phyloP scores from a whole-genome alignment of 805 yeast species.

The Sugiyamaella qingdaonensis region DNA sequence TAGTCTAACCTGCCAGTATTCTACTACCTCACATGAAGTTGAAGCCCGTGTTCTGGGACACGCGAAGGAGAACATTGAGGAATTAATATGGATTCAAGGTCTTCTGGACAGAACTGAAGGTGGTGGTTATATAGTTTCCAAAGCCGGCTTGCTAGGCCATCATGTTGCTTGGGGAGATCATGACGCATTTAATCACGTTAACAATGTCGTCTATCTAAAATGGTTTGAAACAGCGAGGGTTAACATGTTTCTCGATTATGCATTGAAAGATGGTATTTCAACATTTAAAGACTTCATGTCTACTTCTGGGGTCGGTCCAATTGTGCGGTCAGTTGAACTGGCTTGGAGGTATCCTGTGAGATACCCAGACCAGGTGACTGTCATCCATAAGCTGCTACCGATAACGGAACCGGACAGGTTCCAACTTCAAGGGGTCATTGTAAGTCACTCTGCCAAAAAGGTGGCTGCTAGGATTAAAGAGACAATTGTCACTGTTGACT shows the following conservation, averaged over 20 bases:
- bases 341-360: conserved; percentile 32
- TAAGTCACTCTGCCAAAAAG: conserved; percentile 29
- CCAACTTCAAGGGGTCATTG: conserved; percentile 26
- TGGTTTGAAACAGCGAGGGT: conserved; percentile 33
- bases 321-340: conserved; percentile 29
- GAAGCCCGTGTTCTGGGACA: background rate
- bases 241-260: conserved; percentile 21
- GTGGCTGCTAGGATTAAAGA: conserved; percentile 33
- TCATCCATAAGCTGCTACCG: conserved; percentile 27
- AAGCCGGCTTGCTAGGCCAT: conserved; percentile 22
- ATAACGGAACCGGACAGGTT: conserved; percentile 27
- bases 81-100: conserved; percentile 22
- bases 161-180: conserved; percentile 28
- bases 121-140: conserved; percentile 20
- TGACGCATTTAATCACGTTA: conserved; percentile 32
- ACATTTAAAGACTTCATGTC: conserved; percentile 22
- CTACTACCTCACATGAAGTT: background rate
- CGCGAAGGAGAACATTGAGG: background rate
- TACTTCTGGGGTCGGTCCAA: conserved; percentile 28
- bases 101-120: conserved; percentile 23
- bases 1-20: too few species aligned
- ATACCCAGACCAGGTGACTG: conserved; percentile 31
- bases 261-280: conserved; percentile 10
- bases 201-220: conserved; percentile 31
- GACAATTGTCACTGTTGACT: conserved; percentile 31